phyloP scores from a whole-genome alignment of 768 basidiomycete genomes.

The Amanita rubescens region DNA sequence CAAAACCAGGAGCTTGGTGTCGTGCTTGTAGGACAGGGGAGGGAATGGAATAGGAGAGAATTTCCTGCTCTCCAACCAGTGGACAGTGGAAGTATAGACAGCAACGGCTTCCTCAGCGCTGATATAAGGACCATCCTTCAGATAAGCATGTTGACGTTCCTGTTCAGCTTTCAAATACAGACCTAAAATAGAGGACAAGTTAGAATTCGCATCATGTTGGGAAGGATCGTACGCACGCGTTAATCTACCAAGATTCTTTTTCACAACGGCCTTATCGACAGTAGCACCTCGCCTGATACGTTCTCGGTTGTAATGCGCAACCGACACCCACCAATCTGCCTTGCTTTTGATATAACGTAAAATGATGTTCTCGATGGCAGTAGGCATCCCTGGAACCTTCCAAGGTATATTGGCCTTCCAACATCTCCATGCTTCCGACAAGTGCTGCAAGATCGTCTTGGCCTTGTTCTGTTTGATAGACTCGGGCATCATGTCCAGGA shows the following conservation, averaged over 20 bases:
- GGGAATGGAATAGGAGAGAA: conserved; percentile 99
- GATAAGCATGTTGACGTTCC: conserved; percentile 95
- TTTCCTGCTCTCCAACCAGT: conserved; percentile 97
- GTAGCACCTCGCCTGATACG: conserved; percentile 96
- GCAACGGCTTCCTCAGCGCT: conserved; percentile 98
- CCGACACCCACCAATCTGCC: conserved; percentile 99
- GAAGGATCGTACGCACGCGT: conserved; percentile 53
- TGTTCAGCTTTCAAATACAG: conserved; percentile 98
- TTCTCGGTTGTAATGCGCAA: conserved; percentile 97
- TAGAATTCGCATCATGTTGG: conserved; percentile 7
- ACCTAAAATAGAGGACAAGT: conserved; percentile 31
- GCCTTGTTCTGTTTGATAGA: conserved; percentile 99
- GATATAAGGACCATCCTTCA: conserved; percentile 99
- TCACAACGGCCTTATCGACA: conserved; percentile 96
- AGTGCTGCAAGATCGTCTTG: conserved; percentile 97
- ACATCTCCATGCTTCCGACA: conserved; percentile 98
- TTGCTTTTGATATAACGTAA: conserved; percentile 98
- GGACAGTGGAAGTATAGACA: conserved; percentile 96
- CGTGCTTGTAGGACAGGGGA: conserved; percentile 97
- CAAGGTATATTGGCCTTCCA: conserved; percentile 98
- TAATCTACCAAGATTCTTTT: conserved; percentile 97
- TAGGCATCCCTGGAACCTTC: conserved; percentile 99
- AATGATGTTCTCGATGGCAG: conserved; percentile 98
- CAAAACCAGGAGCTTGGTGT: conserved; percentile 93
- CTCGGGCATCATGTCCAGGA: conserved; percentile 99